Conservation (phyloP, 2,329 filamentous ascomycete species). For the Claviceps sp. region DNA sequence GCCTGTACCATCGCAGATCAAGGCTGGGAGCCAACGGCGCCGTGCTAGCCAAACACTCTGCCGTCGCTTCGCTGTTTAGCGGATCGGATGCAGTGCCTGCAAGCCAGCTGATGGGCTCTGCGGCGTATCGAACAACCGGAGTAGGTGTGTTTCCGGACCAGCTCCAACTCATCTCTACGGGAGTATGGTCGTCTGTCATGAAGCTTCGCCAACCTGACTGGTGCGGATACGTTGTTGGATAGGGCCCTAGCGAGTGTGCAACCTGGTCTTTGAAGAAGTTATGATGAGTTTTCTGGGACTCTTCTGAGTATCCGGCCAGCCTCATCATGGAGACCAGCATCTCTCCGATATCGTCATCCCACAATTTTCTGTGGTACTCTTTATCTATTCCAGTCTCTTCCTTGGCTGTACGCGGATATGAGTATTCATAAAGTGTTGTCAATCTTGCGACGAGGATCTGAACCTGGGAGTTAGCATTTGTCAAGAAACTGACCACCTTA, state of each 20-base stretch:
- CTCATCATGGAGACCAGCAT: not conserved
- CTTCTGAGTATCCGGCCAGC: not conserved
- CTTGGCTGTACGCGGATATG: not conserved
- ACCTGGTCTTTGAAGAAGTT: not conserved
- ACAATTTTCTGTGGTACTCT: not conserved
- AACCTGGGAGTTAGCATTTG: not conserved
- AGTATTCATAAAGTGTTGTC: not conserved
- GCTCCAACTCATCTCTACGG: slow-evolving; percentile 25
- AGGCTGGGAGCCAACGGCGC: not conserved
- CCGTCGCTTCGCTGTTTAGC: not conserved
- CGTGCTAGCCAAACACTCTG: not conserved
- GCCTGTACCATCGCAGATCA: not conserved
- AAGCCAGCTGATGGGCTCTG: slow-evolving; percentile 18
- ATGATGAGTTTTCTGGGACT: not conserved
- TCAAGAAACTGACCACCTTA: not conserved
- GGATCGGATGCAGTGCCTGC: slow-evolving; percentile 15
- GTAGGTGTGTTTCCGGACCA: slow-evolving; percentile 10
- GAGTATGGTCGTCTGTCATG: slow-evolving; percentile 26
- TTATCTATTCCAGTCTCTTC: not conserved
- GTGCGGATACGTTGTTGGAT: not conserved
- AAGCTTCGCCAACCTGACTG: slow-evolving; percentile 20
- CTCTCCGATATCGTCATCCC: not conserved
- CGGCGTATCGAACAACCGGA: slow-evolving; percentile 18
- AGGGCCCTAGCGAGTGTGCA: not conserved
- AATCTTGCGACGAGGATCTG: not conserved